Percentiles rank a stretch among this genome's conserved stretches.
phyloP scores from a whole-genome alignment of 129 eudicot genomes.

The Chrysanthemum makinoi region DNA sequence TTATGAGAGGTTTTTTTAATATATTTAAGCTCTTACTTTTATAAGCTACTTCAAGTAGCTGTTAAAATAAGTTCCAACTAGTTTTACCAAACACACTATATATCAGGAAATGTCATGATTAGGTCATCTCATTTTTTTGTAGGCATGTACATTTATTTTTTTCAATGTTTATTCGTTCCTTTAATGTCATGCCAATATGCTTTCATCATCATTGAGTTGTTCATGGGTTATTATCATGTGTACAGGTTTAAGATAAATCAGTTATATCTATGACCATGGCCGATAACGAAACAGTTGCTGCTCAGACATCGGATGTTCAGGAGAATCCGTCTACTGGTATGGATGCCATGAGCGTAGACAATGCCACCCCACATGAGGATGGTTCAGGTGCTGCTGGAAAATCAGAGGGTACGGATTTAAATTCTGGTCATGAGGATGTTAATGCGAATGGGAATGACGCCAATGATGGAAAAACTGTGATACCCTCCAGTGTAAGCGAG shows the following conservation, averaged over 20 bases:
- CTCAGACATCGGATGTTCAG: constrained; percentile 47
- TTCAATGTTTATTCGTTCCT: too few species aligned
- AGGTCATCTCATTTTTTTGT: too few species aligned
- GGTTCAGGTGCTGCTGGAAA: constrained; percentile 29
- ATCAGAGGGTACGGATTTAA: background rate
- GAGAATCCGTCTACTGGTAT: constrained; percentile 38
- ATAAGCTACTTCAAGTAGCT: too few species aligned
- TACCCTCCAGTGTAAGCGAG: constrained; percentile 39
- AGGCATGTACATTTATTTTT: too few species aligned
- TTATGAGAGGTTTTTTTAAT: too few species aligned
- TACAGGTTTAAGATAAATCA: constrained; percentile 24
- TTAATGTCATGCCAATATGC: too few species aligned
- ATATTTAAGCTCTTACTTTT: too few species aligned
- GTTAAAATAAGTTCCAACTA: background rate
- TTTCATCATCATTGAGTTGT: background rate
- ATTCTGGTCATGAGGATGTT: constrained; percentile 35
- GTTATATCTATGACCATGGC: constrained; percentile 37
- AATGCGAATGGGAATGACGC: constrained; percentile 46
- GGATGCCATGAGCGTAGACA: constrained; percentile 22
- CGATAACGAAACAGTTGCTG: constrained; percentile 59
- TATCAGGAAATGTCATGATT: background rate
- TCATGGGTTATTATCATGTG: background rate
- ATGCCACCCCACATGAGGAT: constrained; percentile 21
- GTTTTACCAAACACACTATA: background rate
- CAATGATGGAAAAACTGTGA: constrained; percentile 37